These are phyloP conservation scores for Strobilomyces echinocephalus DNA, from an alignment of 768 basidiomycete genomes.

Conservation along the genomic window DNA sequence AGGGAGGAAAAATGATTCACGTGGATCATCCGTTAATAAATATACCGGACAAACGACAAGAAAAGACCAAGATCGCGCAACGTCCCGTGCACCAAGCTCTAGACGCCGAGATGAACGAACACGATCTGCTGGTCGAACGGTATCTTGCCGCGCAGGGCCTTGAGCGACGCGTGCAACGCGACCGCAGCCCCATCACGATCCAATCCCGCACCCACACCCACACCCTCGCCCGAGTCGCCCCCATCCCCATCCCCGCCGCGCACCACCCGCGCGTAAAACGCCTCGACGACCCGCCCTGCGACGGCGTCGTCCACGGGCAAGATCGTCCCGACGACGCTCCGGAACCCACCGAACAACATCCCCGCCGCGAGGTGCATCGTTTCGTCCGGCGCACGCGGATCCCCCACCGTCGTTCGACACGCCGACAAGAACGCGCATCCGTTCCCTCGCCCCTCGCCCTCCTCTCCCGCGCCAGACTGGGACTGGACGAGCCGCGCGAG, in stretches of 20 bases:
- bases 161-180: conserved; percentile 1
- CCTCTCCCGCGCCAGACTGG: background rate
- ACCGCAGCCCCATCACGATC: background rate
- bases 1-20: too few relatives aligned
- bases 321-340: conserved; percentile 21
- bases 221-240: background rate
- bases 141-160: conserved; percentile 2
- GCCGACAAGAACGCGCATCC: conserved; percentile 21
- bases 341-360: conserved; percentile 10
- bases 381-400: conserved; percentile 19
- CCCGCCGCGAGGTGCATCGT: conserved; percentile 7
- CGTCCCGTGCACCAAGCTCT: background rate
- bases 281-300: background rate
- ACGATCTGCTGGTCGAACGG: conserved; percentile 6
- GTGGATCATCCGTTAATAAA: too few relatives aligned
- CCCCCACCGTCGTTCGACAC: conserved; percentile 22
- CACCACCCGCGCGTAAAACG: conserved; percentile 10
- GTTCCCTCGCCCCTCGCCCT: background rate
- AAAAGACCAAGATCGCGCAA: too few relatives aligned
- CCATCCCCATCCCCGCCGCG: background rate
- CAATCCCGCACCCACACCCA: background rate
- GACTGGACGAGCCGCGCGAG: conserved; percentile 1
- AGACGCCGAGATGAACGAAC: background rate
- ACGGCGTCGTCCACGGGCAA: conserved; percentile 19
- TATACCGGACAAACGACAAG: too few relatives aligned